Conservation (phyloP, 495 filamentous ascomycete genomes). For the Diplogelasinospora grovesii region DNA sequence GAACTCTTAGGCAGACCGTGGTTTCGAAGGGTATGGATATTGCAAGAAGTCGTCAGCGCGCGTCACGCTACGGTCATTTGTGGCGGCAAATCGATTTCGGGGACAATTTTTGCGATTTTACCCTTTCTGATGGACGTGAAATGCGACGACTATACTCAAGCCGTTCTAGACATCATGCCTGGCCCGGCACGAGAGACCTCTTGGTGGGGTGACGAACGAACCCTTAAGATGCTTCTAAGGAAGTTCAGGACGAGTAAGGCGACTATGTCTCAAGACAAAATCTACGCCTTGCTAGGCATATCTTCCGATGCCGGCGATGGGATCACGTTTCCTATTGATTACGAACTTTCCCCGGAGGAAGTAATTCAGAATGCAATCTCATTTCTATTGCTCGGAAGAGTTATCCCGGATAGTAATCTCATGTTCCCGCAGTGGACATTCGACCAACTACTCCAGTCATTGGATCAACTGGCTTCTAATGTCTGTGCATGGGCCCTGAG, state of each 20-base stretch:
- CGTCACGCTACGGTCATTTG: slow-evolving; percentile 9
- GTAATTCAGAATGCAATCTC: slow-evolving; percentile 1
- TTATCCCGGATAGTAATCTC: too few species aligned
- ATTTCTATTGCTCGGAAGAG: too few species aligned
- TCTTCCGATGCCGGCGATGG: slow-evolving; percentile 13
- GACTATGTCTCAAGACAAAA: slow-evolving; percentile 20
- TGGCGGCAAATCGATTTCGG: slow-evolving; percentile 20
- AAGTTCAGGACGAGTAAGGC: slow-evolving; percentile 27
- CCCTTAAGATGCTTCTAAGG: slow-evolving; percentile 23
- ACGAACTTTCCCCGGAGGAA: neutral
- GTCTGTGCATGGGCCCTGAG: too few species aligned
- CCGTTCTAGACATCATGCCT: slow-evolving; percentile 34
- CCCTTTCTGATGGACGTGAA: slow-evolving; percentile 16
- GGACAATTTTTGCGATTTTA: slow-evolving; percentile 22
- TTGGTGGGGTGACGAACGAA: slow-evolving; percentile 21
- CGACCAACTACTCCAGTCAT: too few species aligned
- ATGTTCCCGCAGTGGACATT: too few species aligned
- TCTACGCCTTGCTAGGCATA: slow-evolving; percentile 32
- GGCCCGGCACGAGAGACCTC: slow-evolving; percentile 18
- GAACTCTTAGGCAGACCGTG: slow-evolving; percentile 7
- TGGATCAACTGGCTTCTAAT: too few species aligned
- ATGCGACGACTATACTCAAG: slow-evolving; percentile 15
- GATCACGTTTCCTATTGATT: neutral
- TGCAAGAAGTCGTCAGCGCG: slow-evolving; percentile 17
- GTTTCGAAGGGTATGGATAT: slow-evolving; percentile 20